Percentiles rank a stretch among this genome's conserved stretches.
phyloP scores from a whole-genome alignment of 169 alveolate species.

The Plasmodium relictum region DNA sequence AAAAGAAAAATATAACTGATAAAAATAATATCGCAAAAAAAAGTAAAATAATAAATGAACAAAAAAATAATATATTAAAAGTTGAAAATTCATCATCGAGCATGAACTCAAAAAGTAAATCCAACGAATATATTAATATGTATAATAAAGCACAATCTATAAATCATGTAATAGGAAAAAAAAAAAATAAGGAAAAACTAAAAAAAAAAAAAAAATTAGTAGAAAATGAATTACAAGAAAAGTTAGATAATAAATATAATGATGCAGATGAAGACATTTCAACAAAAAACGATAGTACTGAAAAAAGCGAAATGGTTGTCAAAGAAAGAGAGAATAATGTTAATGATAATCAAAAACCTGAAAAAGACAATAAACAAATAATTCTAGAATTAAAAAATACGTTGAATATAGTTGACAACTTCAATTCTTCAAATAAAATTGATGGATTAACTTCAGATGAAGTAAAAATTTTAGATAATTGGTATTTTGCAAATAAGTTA shows the following conservation, averaged over 20 bases:
- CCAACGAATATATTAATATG: background rate
- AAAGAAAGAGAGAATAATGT: background rate
- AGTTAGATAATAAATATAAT: background rate
- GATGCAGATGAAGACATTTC: background rate
- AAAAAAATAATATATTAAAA: conserved; percentile 1
- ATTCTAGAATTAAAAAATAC: conserved; percentile 48
- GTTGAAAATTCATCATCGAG: background rate
- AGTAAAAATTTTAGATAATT: conserved; percentile 27
- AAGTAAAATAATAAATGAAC: conserved; percentile 8
- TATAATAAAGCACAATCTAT: background rate
- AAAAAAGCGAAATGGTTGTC: background rate
- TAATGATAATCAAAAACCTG: conserved; percentile 1
- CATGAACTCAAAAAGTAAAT: background rate
- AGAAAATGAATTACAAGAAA: background rate
- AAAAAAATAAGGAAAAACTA: background rate
- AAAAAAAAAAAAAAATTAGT: background rate
- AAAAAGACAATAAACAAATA: conserved; percentile 53
- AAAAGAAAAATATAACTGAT: background rate
- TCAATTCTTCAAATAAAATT: conserved; percentile 23
- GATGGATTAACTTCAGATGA: conserved; percentile 45
- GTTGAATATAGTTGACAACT: conserved; percentile 38
- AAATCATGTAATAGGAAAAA: background rate
- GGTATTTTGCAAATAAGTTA: conserved; percentile 64
- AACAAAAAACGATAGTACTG: background rate
- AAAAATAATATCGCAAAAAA: background rate